phyloP scores from a whole-genome alignment of 495 filamentous ascomycete genomes.

The Xylaria telfairii region DNA sequence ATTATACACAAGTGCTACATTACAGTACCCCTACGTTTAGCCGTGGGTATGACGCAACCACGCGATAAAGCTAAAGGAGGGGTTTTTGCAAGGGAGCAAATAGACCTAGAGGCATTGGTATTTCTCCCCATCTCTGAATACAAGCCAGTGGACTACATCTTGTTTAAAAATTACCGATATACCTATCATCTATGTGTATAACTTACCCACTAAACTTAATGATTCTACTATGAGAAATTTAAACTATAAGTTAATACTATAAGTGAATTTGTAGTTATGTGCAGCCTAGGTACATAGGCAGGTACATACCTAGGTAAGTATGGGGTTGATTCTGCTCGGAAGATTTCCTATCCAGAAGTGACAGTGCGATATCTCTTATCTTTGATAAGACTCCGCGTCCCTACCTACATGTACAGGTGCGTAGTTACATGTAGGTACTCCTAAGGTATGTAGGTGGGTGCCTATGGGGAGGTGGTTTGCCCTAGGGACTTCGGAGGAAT shows the following conservation, averaged over 20 bases:
- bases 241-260: background rate
- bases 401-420: background rate
- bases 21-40: background rate
- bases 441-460: too few species aligned
- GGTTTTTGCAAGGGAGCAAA: background rate
- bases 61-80: background rate
- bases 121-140: background rate
- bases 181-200: background rate
- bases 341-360: background rate
- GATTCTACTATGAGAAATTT: background rate
- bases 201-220: background rate
- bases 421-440: too few species aligned
- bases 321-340: too few species aligned
- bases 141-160: background rate
- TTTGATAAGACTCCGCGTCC: slow-evolving; percentile 1
- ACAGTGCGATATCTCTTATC: background rate
- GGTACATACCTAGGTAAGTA: too few species aligned
- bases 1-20: background rate
- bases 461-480: too few species aligned
- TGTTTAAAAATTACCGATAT: background rate
- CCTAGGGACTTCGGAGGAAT: too few species aligned
- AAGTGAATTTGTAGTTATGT: background rate
- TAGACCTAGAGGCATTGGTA: too few species aligned
- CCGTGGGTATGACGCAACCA: slow-evolving; percentile 10
- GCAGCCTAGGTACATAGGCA: too few species aligned